Percentiles rank a stretch among this genome's conserved stretches.
Conservation (phyloP, 306 rosid species). For the Neltuma alba region DNA sequence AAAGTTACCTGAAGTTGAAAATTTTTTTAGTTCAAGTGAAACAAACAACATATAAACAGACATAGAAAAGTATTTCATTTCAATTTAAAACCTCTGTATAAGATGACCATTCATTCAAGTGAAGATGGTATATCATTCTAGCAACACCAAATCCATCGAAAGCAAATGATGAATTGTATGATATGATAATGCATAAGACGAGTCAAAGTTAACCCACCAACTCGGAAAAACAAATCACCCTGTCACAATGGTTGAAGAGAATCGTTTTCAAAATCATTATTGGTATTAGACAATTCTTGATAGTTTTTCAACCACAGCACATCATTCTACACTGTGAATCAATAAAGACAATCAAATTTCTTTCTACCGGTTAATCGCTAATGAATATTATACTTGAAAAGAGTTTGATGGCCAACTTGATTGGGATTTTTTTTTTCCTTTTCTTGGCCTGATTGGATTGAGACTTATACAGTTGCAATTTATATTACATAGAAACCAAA, state of each 20-base stretch:
- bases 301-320: background rate
- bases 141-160: background rate
- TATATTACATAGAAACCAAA: conserved; percentile 24
- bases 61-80: no score
- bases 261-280: background rate
- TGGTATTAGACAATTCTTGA: background rate
- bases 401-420: conserved; percentile 31
- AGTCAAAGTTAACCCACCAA: background rate
- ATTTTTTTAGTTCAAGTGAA: no score
- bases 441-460: background rate
- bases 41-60: no score
- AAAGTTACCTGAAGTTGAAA: no score
- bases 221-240: background rate
- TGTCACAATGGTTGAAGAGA: background rate
- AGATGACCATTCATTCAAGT: background rate
- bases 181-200: no score
- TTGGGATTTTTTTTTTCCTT: background rate
- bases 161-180: background rate
- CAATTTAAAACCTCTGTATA: no score
- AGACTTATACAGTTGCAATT: conserved; percentile 39
- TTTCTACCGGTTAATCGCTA: conserved; percentile 21
- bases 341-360: conserved; percentile 15
- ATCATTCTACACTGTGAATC: conserved; percentile 6
- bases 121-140: background rate
- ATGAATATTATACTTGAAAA: conserved; percentile 36